phyloP scores from a whole-genome alignment of 2,329 filamentous ascomycete species.

The Eurotiales sp. region DNA sequence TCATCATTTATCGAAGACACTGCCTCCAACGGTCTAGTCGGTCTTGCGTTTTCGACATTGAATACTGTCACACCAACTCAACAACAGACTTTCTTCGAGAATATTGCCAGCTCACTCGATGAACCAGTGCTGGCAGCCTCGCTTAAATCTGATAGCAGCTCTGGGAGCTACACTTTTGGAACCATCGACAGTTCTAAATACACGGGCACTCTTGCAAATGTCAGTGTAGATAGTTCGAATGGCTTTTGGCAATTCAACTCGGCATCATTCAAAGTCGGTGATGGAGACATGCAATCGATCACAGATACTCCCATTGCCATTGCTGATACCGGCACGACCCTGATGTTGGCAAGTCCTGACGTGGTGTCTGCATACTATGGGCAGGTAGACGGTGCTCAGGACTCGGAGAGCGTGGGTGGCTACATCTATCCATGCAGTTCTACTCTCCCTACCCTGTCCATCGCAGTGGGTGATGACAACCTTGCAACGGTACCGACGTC shows the following conservation, averaged over 20 bases:
- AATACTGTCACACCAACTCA: constrained; percentile 61
- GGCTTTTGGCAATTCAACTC: constrained; percentile 69
- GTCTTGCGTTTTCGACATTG: constrained; percentile 62
- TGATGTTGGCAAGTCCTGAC: constrained; percentile 58
- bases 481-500: constrained; percentile 53
- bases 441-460: constrained; percentile 51
- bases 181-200: constrained; percentile 63
- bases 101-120: constrained; percentile 57
- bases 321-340: constrained; percentile 65
- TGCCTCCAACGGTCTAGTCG: constrained; percentile 65
- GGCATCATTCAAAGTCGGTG: constrained; percentile 54
- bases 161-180: constrained; percentile 71
- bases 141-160: constrained; percentile 53
- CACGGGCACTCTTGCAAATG: constrained; percentile 58
- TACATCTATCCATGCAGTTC: constrained; percentile 58
- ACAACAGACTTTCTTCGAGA: constrained; percentile 73
- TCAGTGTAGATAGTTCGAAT: constrained; percentile 56
- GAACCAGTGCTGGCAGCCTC: constrained; percentile 69
- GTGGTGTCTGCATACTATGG: constrained; percentile 60
- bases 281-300: constrained; percentile 30
- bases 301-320: constrained; percentile 46
- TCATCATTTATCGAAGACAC: constrained; percentile 56
- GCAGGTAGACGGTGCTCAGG: constrained; percentile 49
- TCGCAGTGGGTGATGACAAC: constrained; percentile 50
- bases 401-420: constrained; percentile 42